Evolutionary conservation across 78 protist species (phyloP).

Genomic region (Tieghemostelium lacteum): DNA sequence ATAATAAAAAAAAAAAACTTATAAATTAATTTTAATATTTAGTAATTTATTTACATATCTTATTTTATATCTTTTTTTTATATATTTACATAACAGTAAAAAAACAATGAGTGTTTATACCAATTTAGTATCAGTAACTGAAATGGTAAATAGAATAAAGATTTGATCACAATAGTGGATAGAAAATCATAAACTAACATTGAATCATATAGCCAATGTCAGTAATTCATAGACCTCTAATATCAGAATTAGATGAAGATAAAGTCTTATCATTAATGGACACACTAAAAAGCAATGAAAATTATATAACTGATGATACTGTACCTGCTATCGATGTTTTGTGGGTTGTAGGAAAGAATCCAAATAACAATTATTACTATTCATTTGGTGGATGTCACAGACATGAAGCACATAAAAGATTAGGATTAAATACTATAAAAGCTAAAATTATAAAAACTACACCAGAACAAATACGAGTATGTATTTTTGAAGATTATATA

Average conservation of each 20-base stretch:
- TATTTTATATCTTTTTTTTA: too few species aligned
- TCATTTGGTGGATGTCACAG: constrained; percentile 78
- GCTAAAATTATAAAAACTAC: constrained; percentile 53
- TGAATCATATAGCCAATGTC: too few species aligned
- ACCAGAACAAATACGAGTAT: constrained; percentile 23
- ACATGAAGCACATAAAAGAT: constrained; percentile 50
- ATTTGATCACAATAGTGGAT: too few species aligned
- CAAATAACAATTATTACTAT: constrained; percentile 45
- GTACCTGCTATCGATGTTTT: constrained; percentile 63
- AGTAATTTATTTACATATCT: too few species aligned
- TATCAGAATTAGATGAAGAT: constrained; percentile 42
- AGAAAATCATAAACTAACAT: too few species aligned
- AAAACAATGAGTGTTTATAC: constrained; percentile 48
- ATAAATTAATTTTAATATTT: too few species aligned
- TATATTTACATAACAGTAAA: neutral
- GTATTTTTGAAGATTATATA: too few species aligned
- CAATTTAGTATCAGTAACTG: constrained; percentile 25
- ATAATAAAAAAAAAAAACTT: too few species aligned
- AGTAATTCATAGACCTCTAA: constrained; percentile 46
- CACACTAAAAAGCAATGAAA: neutral
- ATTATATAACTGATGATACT: too few species aligned
- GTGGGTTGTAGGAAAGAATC: constrained; percentile 27
- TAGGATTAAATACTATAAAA: constrained; percentile 17
- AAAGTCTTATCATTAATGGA: constrained; percentile 59
- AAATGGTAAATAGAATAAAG: too few species aligned